phyloP scores from a whole-genome alignment of 148 eudicot species.

The Rhododendron williamsianum region DNA sequence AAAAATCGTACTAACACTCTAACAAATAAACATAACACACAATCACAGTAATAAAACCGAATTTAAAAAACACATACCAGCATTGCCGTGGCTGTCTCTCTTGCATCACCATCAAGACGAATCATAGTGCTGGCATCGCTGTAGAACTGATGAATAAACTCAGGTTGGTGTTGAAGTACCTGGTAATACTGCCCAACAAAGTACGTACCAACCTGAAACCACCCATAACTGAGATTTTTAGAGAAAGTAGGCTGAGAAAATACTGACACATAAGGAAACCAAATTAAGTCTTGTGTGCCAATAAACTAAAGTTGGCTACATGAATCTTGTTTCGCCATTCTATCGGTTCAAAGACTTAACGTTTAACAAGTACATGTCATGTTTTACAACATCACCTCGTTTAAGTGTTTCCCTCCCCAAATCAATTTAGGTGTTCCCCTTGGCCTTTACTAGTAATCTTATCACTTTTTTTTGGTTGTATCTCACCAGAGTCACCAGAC shows the following conservation, averaged over 20 bases:
- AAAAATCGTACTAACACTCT: neutral
- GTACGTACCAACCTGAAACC: conserved; percentile 74
- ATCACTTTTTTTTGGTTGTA: neutral
- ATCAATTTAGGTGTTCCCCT: neutral
- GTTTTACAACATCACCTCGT: neutral
- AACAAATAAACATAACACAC: neutral
- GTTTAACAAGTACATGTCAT: neutral
- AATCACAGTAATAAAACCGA: neutral
- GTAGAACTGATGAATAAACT: conserved; percentile 80
- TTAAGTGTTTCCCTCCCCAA: neutral
- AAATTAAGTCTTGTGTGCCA: neutral
- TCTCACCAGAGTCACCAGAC: neutral
- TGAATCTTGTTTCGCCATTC: neutral
- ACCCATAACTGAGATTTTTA: neutral
- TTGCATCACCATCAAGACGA: conserved; percentile 60
- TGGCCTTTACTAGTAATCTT: neutral
- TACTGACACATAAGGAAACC: neutral
- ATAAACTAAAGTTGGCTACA: neutral
- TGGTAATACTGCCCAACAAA: conserved; percentile 87
- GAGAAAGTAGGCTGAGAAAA: neutral
- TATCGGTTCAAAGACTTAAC: neutral
- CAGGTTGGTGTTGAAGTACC: conserved; percentile 66
- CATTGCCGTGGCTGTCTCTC: conserved; percentile 74
- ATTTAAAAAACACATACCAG: conserved; percentile 38
- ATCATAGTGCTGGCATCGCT: conserved; percentile 82